Percentiles rank a stretch among this genome's conserved stretches.
phyloP scores from a whole-genome alignment of 805 yeast genomes.

The Millerozyma acaciae region DNA sequence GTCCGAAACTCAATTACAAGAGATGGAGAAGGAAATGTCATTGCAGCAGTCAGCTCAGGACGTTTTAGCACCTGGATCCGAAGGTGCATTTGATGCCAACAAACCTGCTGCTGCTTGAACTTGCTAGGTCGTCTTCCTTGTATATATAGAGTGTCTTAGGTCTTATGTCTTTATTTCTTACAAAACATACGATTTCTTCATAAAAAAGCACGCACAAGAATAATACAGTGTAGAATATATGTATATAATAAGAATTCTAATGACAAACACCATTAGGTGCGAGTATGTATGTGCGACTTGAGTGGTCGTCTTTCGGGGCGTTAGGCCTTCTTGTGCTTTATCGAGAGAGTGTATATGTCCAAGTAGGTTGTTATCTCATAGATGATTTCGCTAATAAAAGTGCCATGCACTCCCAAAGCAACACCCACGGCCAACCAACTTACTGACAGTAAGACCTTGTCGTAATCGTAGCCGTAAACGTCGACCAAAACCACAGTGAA shows the following conservation, averaged over 20 bases:
- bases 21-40: slow-evolving; percentile 88
- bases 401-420: slow-evolving; percentile 62
- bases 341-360: slow-evolving; percentile 81
- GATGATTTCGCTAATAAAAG: slow-evolving; percentile 74
- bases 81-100: slow-evolving; percentile 30
- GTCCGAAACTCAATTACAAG: slow-evolving; percentile 89
- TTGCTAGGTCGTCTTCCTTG: too few relatives aligned
- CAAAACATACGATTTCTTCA: too few relatives aligned
- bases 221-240: too few relatives aligned
- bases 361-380: slow-evolving; percentile 74
- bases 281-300: too few relatives aligned
- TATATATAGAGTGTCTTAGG: too few relatives aligned
- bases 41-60: slow-evolving; percentile 76
- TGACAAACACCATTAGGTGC: too few relatives aligned
- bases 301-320: too few relatives aligned
- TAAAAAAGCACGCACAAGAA: too few relatives aligned
- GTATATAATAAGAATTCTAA: too few relatives aligned
- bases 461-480: slow-evolving; percentile 36
- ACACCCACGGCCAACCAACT: slow-evolving; percentile 66
- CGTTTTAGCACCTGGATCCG: slow-evolving; percentile 66
- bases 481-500: slow-evolving; percentile 30
- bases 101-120: slow-evolving; percentile 20
- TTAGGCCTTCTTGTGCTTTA: slow-evolving; percentile 67
- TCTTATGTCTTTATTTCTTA: too few relatives aligned
- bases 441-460: slow-evolving; percentile 45